Percentiles rank a stretch among this genome's conserved stretches.
Evolutionary conservation across 2,329 filamentous ascomycete species (phyloP).

Genomic region (Arthrinium puccinioides): DNA sequence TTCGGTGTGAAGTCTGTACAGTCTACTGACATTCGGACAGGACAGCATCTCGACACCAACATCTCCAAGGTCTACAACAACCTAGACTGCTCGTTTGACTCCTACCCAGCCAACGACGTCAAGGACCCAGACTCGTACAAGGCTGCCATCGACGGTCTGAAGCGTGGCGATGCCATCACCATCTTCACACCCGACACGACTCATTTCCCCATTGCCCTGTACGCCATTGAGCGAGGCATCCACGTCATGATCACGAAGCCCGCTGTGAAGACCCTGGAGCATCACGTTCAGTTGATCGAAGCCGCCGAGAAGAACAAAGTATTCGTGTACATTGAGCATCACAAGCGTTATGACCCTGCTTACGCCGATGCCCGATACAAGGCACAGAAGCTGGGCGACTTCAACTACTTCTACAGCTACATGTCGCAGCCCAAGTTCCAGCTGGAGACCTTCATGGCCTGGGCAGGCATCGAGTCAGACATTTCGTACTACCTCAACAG

Average conservation of each 20-base stretch:
- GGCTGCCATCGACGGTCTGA: slow-evolving; percentile 74
- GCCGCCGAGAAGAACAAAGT: slow-evolving; percentile 69
- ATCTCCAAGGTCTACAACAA: slow-evolving; percentile 83
- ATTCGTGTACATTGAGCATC: slow-evolving; percentile 90
- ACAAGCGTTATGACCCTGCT: slow-evolving; percentile 92
- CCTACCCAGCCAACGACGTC: slow-evolving; percentile 68
- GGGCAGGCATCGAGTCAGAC: slow-evolving; percentile 86
- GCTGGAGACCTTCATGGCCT: slow-evolving; percentile 89
- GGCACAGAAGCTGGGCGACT: slow-evolving; percentile 74
- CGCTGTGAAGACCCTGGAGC: slow-evolving; percentile 73
- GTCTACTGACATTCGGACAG: slow-evolving; percentile 32
- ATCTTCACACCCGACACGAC: slow-evolving; percentile 95
- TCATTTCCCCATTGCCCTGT: slow-evolving; percentile 85
- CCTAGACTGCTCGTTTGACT: slow-evolving; percentile 79
- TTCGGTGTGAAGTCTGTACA: no score
- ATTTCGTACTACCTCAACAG: slow-evolving; percentile 96
- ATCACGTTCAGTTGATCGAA: slow-evolving; percentile 71
- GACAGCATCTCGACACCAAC: slow-evolving; percentile 78
- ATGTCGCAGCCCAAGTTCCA: slow-evolving; percentile 91
- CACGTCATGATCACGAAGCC: slow-evolving; percentile 95
- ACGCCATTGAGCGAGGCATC: slow-evolving; percentile 80
- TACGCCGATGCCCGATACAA: slow-evolving; percentile 82
- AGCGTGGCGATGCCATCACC: slow-evolving; percentile 80
- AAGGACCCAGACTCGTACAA: slow-evolving; percentile 81
- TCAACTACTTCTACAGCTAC: slow-evolving; percentile 98